Evolutionary conservation across 1,284 basidiomycete species (phyloP), one percentile per base, ranked within the genome.

Genomic region (Trametes sp.): DNA sequence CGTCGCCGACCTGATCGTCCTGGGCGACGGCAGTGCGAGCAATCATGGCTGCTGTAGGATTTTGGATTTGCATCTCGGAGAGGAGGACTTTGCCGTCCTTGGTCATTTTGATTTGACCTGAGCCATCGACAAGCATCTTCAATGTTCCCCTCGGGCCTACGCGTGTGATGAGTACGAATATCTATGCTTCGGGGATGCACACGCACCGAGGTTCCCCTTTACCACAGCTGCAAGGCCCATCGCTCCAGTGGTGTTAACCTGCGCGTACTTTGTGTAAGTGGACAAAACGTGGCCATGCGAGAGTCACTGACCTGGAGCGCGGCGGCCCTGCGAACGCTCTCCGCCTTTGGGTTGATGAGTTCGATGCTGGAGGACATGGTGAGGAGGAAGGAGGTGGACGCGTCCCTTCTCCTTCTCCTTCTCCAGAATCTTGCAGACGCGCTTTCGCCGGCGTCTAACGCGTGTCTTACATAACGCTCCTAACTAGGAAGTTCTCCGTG

Each of bases 101-200:
- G 71, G 98, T 99, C 94, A 99, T 98, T 86, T 98, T 99, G 79
- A 99, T 96, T 82, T 98, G 95, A 16, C 98, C 98, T n/a, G 96
- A 86, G 63, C 98, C 98, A 78, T 99, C 98, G 51, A 99, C 98
- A 50, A 99, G 89, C 96, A 99, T 98, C 84, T 99, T 99, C 70
- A 98, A 87, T 3, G 97, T 98, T 65, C 96, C 96, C 78, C 95
- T 83, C 21, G 96, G 96, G 50, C 96, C 95, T 97, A 58, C n/a
- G n/a, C 49, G 64, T 67, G 61, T 62, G 11, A 24, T 53, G 33
- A 53, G 54, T 16, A 28, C n/a, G 6, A 23, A 45, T 24, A 24
- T 8, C 6, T 24, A 3, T 46, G 1, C 5, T 2, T 13, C 24
- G 21, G 13, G 19, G 14, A 11, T 16, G 42, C 62, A 61, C 60